These are phyloP conservation scores for Hypoxylon sp. DNA, from an alignment of 2,329 filamentous ascomycete species.

Conservation along the genomic window DNA sequence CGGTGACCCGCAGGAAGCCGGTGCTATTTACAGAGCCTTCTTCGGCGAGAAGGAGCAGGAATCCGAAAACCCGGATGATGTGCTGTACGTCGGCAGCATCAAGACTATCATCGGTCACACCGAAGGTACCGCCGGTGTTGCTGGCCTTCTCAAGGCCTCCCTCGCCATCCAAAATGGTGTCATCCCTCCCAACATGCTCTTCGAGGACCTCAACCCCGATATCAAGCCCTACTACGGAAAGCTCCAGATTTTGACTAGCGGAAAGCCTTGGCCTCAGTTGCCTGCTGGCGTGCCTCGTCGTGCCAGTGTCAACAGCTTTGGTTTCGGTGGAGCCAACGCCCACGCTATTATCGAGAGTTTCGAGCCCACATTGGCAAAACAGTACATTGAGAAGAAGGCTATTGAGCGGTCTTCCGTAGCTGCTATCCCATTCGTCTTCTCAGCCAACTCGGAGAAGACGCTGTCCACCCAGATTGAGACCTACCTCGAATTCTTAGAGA, in stretches of 20 bases:
- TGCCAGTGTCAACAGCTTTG: conserved; percentile 43
- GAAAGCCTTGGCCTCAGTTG: conserved; percentile 19
- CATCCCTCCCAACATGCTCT: conserved; percentile 27
- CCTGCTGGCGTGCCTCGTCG: conserved; percentile 25
- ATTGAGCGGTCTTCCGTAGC: conserved; percentile 10
- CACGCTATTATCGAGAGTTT: conserved; percentile 45
- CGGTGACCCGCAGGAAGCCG: conserved; percentile 47
- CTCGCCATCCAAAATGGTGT: conserved; percentile 21
- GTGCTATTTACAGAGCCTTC: conserved; percentile 39
- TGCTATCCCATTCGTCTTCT: conserved; percentile 38
- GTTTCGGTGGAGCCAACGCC: conserved; percentile 45
- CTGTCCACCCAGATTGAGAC: conserved; percentile 12
- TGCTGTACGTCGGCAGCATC: conserved; percentile 28
- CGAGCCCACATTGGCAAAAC: neutral
- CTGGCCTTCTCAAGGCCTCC: conserved; percentile 30
- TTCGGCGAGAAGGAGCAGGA: conserved; percentile 15
- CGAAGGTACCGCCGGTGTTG: conserved; percentile 33
- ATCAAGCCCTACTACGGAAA: conserved; percentile 26
- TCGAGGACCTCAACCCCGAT: conserved; percentile 24
- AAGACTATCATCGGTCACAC: conserved; percentile 38
- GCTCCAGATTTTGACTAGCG: conserved; percentile 19
- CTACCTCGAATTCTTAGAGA: conserved; percentile 9
- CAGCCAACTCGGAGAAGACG: conserved; percentile 33
- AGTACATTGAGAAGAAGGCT: neutral
- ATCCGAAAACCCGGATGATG: conserved; percentile 1